Conservation (phyloP, 495 filamentous ascomycete genomes). For the Hyphodiscus hymeniophilus region DNA sequence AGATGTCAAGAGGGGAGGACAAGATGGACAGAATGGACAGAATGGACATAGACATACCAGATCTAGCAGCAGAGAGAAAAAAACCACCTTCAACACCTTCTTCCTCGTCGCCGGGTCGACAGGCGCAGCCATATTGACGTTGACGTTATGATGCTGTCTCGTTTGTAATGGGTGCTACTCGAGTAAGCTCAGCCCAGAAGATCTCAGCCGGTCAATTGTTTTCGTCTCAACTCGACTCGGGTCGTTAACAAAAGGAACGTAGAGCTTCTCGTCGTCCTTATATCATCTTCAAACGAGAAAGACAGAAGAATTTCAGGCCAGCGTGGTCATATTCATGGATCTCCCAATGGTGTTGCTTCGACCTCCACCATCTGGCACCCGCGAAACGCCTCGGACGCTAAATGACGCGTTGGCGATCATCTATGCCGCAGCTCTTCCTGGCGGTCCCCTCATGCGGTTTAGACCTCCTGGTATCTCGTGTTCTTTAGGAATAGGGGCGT, state of each 20-base stretch:
- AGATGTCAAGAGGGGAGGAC: neutral
- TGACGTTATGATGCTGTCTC: neutral
- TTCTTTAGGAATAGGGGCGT: too few species aligned
- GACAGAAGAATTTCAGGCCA: conserved; percentile 13
- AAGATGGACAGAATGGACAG: too few species aligned
- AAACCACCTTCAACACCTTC: conserved; percentile 71
- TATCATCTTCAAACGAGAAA: conserved; percentile 1
- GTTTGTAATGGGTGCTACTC: neutral
- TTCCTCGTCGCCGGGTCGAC: conserved; percentile 53
- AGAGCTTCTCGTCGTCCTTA: neutral
- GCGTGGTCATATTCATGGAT: conserved; percentile 10
- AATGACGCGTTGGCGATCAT: too few species aligned
- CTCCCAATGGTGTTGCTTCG: conserved; percentile 1
- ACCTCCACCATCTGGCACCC: too few species aligned
- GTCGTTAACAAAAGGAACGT: too few species aligned
- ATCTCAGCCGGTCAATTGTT: too few species aligned
- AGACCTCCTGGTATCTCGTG: too few species aligned
- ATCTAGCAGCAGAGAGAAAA: conserved; percentile 45
- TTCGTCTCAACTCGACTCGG: too few species aligned
- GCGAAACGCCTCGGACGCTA: too few species aligned
- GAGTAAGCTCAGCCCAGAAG: neutral
- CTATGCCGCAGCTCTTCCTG: too few species aligned
- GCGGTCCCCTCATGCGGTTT: too few species aligned
- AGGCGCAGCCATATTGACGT: conserved; percentile 17
- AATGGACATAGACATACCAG: conserved; percentile 29